Evolutionary conservation across 106 monocot genomes (phyloP).

Genomic region (Allium fistulosum): DNA sequence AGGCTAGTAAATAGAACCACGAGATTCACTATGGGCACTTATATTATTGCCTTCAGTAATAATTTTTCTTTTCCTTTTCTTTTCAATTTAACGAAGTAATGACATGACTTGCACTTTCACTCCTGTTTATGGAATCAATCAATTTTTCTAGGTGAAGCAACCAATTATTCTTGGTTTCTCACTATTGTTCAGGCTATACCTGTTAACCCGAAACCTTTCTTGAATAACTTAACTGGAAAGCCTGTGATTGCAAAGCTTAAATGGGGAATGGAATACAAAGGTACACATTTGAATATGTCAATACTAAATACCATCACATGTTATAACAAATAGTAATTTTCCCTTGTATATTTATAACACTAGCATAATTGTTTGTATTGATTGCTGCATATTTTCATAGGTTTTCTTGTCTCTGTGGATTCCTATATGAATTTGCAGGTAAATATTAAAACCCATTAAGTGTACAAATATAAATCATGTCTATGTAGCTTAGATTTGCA

Average conservation of each 20-base stretch:
- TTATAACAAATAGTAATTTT: background rate
- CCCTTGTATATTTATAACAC: background rate
- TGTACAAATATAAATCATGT: background rate
- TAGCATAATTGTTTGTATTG: conserved; percentile 4
- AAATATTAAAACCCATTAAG: conserved; percentile 3
- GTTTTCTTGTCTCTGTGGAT: conserved; percentile 90
- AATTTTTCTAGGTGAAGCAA: background rate
- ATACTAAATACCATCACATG: background rate
- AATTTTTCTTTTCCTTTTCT: background rate
- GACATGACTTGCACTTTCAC: background rate
- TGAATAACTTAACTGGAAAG: conserved; percentile 95
- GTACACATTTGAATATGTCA: conserved; percentile 11
- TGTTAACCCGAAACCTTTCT: conserved; percentile 91
- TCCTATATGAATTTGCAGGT: conserved; percentile 99
- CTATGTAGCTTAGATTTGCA: background rate
- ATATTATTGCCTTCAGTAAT: background rate
- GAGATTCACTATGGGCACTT: background rate
- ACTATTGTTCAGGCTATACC: conserved; percentile 55
- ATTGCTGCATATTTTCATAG: conserved; percentile 18
- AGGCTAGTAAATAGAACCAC: background rate
- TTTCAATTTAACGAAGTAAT: background rate
- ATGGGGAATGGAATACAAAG: conserved; percentile 99
- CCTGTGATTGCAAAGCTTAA: conserved; percentile 91
- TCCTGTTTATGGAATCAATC: background rate
- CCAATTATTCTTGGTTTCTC: background rate